Conservation (phyloP, 345 rosid species). For the Trapa incisa region DNA sequence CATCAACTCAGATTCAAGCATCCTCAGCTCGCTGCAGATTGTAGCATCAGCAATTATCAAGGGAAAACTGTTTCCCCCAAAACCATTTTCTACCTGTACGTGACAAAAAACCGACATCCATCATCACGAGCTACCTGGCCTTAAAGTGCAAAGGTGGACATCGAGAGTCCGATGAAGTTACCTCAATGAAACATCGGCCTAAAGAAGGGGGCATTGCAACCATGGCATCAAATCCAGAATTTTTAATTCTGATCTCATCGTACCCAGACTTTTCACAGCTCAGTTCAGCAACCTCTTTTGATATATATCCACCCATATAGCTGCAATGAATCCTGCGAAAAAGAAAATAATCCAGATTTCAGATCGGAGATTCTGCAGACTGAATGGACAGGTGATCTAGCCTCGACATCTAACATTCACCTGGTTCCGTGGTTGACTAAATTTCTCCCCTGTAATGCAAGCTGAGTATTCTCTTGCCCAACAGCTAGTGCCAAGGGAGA, state of each 20-base stretch:
- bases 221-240: constrained; percentile 33
- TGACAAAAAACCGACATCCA: neutral
- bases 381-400: neutral
- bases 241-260: constrained; percentile 45
- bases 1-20: constrained; percentile 56
- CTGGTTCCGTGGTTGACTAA: constrained; percentile 50
- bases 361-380: neutral
- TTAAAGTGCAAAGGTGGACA: neutral
- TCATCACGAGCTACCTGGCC: constrained; percentile 8
- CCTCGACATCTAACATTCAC: constrained; percentile 22
- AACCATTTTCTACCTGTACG: constrained; percentile 77
- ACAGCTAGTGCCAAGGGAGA: constrained; percentile 66
- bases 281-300: constrained; percentile 32
- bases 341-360: neutral
- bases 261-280: constrained; percentile 20
- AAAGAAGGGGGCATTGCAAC: constrained; percentile 22
- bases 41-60: constrained; percentile 65
- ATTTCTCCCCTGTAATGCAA: constrained; percentile 64
- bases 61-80: constrained; percentile 75
- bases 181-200: constrained; percentile 90
- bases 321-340: constrained; percentile 56
- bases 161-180: constrained; percentile 15
- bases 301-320: constrained; percentile 45
- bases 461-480: constrained; percentile 53
- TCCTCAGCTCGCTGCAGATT: constrained; percentile 68